These are phyloP conservation scores for Phytopythium delawarense DNA, from an alignment of 352 stramenopile species.

Conservation along the genomic window DNA sequence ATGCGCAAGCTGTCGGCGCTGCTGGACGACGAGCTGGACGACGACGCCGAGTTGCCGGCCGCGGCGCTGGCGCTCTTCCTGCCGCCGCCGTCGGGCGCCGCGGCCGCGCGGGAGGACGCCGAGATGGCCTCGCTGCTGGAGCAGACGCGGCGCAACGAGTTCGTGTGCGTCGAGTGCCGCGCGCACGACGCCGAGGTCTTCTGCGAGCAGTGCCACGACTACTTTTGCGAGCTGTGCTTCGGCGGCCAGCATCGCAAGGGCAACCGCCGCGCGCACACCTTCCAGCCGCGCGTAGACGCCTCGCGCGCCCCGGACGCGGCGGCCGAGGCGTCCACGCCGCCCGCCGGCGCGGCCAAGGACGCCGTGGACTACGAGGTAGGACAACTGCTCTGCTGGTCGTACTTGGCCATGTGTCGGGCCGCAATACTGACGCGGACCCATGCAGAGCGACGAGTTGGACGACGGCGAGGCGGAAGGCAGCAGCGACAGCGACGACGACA, in stretches of 20 bases:
- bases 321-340: constrained; percentile 10
- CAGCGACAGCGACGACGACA: constrained; percentile 32
- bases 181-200: constrained; percentile 69
- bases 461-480: constrained; percentile 33
- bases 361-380: constrained; percentile 30
- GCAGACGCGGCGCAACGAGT: constrained; percentile 29
- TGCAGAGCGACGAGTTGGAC: constrained; percentile 30
- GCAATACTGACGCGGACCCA: neutral
- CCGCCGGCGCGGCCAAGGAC: constrained; percentile 13
- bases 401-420: constrained; percentile 5
- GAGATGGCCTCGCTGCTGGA: constrained; percentile 25
- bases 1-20: constrained; percentile 81
- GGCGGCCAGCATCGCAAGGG: constrained; percentile 84
- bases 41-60: constrained; percentile 47
- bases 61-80: constrained; percentile 50
- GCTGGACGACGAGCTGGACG: constrained; percentile 55
- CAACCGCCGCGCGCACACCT: constrained; percentile 70
- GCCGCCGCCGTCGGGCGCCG: constrained; percentile 17
- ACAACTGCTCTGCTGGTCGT: constrained; percentile 7
- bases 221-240: constrained; percentile 85
- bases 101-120: constrained; percentile 13
- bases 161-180: constrained; percentile 68
- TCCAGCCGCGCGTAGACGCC: constrained; percentile 55
- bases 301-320: neutral
- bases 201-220: constrained; percentile 87